A percentile compares a stretch with the other conserved stretches of the same genome.
These are phyloP conservation scores for Termitomyces sp. DNA, from an alignment of 768 basidiomycete genomes.

Conservation along the genomic window DNA sequence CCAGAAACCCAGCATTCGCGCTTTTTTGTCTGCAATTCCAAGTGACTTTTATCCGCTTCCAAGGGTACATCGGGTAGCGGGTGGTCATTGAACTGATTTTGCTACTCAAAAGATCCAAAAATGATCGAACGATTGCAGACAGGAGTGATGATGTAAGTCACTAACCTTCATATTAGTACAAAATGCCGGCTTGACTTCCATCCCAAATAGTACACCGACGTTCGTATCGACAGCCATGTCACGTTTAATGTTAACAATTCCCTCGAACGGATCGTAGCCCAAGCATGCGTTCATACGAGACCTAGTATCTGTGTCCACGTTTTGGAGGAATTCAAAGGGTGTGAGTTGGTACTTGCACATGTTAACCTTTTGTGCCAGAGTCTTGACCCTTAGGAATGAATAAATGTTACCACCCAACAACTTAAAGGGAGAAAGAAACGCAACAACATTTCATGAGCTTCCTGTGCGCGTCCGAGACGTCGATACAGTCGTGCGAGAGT, in stretches of 20 bases:
- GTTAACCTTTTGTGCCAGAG: background rate
- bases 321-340: background rate
- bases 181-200: background rate
- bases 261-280: background rate
- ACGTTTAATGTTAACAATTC: background rate
- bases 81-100: conserved; percentile 22
- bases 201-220: background rate
- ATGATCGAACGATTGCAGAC: background rate
- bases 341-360: background rate
- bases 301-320: conserved; percentile 1
- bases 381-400: background rate
- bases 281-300: background rate
- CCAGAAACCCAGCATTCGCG: background rate
- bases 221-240: background rate
- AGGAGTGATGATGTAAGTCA: background rate
- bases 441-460: background rate
- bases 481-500: background rate
- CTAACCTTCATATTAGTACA: background rate
- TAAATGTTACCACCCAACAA: background rate
- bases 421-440: background rate
- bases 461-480: background rate
- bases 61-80: conserved; percentile 43
- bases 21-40: background rate
- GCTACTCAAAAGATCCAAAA: background rate
- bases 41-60: background rate